Conservation (phyloP, 2,329 filamentous ascomycete species). For the Hypoxylon sp. region DNA sequence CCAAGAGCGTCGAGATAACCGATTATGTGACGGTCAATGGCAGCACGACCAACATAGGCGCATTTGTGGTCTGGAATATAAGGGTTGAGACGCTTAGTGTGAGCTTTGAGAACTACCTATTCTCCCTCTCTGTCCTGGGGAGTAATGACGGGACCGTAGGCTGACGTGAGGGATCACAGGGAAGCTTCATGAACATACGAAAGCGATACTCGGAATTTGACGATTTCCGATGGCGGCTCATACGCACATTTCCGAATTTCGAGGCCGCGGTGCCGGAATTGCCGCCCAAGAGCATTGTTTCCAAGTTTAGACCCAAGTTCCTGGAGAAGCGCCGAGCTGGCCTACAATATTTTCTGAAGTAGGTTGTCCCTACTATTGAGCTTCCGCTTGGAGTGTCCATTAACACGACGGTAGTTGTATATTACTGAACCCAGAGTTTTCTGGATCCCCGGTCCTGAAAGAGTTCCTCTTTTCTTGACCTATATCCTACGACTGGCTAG, state of each 20-base stretch:
- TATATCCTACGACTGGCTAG: background rate
- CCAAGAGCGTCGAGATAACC: slow-evolving; percentile 72
- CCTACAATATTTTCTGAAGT: slow-evolving; percentile 95
- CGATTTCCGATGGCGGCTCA: slow-evolving; percentile 79
- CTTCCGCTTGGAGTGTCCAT: slow-evolving; percentile 6
- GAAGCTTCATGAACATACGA: slow-evolving; percentile 72
- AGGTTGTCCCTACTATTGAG: slow-evolving; percentile 55
- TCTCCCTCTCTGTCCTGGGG: background rate
- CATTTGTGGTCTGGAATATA: slow-evolving; percentile 96
- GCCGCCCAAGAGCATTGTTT: slow-evolving; percentile 92
- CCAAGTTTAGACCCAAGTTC: slow-evolving; percentile 86
- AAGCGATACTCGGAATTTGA: slow-evolving; percentile 96
- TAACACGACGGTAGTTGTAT: slow-evolving; percentile 75
- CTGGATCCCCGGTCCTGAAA: slow-evolving; percentile 89
- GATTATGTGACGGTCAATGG: slow-evolving; percentile 71
- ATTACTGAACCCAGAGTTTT: slow-evolving; percentile 92
- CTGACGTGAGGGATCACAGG: slow-evolving; percentile 58
- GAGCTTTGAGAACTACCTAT: slow-evolving; percentile 54
- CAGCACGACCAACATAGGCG: slow-evolving; percentile 75
- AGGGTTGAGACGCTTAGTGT: slow-evolving; percentile 88
- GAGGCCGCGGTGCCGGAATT: slow-evolving; percentile 88
- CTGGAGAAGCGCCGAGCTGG: slow-evolving; percentile 86
- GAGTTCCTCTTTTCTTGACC: slow-evolving; percentile 83
- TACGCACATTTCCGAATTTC: slow-evolving; percentile 86
- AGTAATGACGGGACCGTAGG: slow-evolving; percentile 55